Conservation (phyloP, 495 filamentous ascomycete genomes). For the Cudoniella acicularis region DNA sequence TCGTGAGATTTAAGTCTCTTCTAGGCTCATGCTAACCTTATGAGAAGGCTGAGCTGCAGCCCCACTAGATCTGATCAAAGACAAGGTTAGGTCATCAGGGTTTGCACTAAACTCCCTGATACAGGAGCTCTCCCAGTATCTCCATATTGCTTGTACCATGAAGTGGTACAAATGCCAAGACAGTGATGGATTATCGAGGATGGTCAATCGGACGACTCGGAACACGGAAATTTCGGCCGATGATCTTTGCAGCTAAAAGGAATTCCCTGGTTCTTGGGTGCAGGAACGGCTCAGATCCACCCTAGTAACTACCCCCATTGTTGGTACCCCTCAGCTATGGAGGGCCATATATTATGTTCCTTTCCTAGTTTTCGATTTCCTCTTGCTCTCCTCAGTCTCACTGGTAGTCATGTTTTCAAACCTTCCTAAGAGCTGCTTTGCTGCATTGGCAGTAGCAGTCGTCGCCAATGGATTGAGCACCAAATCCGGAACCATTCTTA, state of each 20-base stretch:
- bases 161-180: no score
- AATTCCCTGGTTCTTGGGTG: background rate
- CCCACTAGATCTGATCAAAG: background rate
- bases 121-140: no score
- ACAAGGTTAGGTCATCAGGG: background rate
- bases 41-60: background rate
- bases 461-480: background rate
- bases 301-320: background rate
- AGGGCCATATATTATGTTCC: background rate
- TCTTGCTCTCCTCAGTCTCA: background rate
- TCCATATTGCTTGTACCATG: no score
- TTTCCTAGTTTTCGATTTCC: background rate
- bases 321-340: background rate
- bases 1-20: background rate
- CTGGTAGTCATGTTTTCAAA: background rate
- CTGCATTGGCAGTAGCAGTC: background rate
- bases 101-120: background rate
- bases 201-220: background rate
- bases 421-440: background rate
- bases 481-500: constrained; percentile 7
- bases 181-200: background rate
- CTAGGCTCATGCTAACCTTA: background rate
- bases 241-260: background rate
- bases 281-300: background rate
- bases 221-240: background rate